A percentile compares a stretch with the other conserved stretches of the same genome.
phyloP scores from a whole-genome alignment of 2,329 filamentous ascomycete species.

The Pseudogymnoascus sp. region DNA sequence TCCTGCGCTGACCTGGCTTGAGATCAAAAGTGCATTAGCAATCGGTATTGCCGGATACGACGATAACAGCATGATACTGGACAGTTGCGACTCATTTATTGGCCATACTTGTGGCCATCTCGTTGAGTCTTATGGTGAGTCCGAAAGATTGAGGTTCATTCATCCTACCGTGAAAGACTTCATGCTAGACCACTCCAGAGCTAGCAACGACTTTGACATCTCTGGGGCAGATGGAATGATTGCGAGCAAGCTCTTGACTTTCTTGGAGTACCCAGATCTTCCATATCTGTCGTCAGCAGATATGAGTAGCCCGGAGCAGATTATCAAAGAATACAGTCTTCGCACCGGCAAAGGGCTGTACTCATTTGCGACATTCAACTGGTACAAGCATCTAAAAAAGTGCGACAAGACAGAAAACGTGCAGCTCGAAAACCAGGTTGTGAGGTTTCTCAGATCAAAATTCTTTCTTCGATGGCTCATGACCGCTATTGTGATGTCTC shows the following conservation, averaged over 20 bases:
- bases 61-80: neutral
- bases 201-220: neutral
- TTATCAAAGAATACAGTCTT: constrained; percentile 1
- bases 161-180: constrained; percentile 8
- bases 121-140: neutral
- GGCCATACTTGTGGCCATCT: constrained; percentile 5
- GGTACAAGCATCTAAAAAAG: constrained; percentile 8
- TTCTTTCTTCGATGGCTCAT: constrained; percentile 5
- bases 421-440: neutral
- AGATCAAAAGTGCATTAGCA: constrained; percentile 7
- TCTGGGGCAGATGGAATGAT: neutral
- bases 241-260: constrained; percentile 1
- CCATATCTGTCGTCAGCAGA: neutral
- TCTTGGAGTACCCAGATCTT: constrained; percentile 5
- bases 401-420: neutral
- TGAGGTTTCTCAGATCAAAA: neutral
- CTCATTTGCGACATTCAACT: constrained; percentile 8
- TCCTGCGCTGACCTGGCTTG: constrained; percentile 6
- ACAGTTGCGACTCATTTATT: constrained; percentile 6
- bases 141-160: neutral
- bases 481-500: neutral
- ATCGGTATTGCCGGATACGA: neutral
- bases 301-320: neutral
- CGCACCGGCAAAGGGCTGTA: neutral
- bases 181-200: neutral